Conservation (phyloP, 805 yeast genomes). For the Lipomyces anomalus region DNA sequence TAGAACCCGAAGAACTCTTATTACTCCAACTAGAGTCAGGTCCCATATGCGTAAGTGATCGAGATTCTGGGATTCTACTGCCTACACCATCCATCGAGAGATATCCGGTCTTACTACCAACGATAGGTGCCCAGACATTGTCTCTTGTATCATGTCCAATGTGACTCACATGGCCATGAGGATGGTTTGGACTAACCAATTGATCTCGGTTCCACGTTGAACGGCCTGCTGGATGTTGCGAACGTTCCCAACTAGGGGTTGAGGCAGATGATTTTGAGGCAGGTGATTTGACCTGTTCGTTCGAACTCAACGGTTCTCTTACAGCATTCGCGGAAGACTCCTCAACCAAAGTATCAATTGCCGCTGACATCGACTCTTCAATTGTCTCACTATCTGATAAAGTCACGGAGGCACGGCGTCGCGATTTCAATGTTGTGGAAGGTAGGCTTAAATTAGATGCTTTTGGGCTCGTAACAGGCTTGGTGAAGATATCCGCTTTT, state of each 20-base stretch:
- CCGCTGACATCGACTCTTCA: constrained; percentile 21
- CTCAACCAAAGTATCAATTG: constrained; percentile 13
- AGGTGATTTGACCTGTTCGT: not conserved
- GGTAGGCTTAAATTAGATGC: too few relatives aligned
- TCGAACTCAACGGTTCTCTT: not conserved
- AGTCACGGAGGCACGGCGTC: constrained; percentile 14
- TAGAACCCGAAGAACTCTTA: not conserved
- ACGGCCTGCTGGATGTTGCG: constrained; percentile 5
- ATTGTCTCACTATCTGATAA: constrained; percentile 14
- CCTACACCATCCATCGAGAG: constrained; percentile 14
- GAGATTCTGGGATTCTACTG: not conserved
- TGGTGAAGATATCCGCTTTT: too few relatives aligned
- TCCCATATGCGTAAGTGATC: not conserved
- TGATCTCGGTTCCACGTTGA: constrained; percentile 8
- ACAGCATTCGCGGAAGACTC: not conserved
- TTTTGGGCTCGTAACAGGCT: too few relatives aligned
- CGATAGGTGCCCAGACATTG: constrained; percentile 22
- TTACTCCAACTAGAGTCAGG: not conserved
- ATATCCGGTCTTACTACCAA: constrained; percentile 18
- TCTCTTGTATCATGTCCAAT: constrained; percentile 5
- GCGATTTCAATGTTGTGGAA: too few relatives aligned
- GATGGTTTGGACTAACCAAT: not conserved
- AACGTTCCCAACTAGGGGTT: constrained; percentile 9
- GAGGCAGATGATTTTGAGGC: not conserved
- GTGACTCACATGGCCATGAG: not conserved